Base-by-base conservation (phyloP, 768 basidiomycete genomes). In the Infundibulicybe gibba region DNA sequence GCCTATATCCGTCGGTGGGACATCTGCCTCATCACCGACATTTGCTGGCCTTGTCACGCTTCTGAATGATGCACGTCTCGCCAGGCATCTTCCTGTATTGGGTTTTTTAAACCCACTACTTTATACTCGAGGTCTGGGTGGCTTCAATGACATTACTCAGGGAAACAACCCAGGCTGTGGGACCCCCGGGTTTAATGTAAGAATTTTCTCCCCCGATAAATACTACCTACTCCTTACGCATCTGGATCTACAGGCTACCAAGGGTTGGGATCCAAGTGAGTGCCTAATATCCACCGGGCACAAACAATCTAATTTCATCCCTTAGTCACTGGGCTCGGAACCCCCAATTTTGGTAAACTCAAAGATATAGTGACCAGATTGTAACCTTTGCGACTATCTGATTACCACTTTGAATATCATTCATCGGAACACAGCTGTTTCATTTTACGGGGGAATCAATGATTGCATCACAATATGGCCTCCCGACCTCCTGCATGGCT, bases 301-400 rank as follows among this genome's bases (percentile, higher is more conserved):
- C 19, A 34, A 45, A 43, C 8, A 38, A 49, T 38, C n/a, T 50
- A 42, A 20, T 53, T 30, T 8, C 34, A 11, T 47, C 25, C n/a
- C 49, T 11, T 44, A 76, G 79, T 81, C 9, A 81, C 79, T 38
- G 79, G 79, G 16, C 58, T 77, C 13, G 79, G 79, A 1, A 79
- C 79, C 9, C 79, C 77, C 3, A 69, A 80, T 56, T 79, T 81
- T 51, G 59, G 61, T 15, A 69, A 70, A 50, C 53, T 81, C 46
- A 68, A 69, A 55, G 54, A 62, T 3, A 43, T 80, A 48, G 67
- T 73, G 5, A 25, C 25, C 25, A 25, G 25, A 8, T 25, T 8
- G 8, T 25, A 25, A n/a, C n/a, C n/a, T n/a, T n/a, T n/a, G 25
- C 3, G 8, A 8, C 25, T 25, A 8, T 25, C 25, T 25, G 8